These are phyloP conservation scores for Acmispon strigosus DNA, from an alignment of 306 rosid genomes.

Conservation along the genomic window DNA sequence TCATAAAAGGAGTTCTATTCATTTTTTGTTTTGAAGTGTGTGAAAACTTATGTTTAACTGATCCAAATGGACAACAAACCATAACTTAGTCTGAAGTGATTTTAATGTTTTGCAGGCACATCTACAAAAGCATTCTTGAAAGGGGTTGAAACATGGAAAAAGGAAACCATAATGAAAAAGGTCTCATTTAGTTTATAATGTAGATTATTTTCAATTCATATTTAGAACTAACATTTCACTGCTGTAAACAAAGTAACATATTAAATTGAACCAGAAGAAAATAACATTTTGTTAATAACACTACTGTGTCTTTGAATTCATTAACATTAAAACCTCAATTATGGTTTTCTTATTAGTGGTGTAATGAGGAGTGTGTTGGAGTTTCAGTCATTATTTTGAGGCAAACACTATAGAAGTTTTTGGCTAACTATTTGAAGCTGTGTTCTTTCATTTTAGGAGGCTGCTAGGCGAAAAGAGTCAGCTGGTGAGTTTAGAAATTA, in stretches of 20 bases:
- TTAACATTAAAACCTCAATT: background rate
- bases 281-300: background rate
- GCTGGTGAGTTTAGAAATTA: slow-evolving; percentile 43
- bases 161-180: slow-evolving; percentile 79
- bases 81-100: background rate
- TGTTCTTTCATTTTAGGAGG: slow-evolving; percentile 53
- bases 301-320: background rate
- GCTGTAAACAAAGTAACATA: background rate
- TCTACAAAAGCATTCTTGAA: slow-evolving; percentile 81
- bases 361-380: background rate
- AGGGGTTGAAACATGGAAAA: slow-evolving; percentile 89
- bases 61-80: too few relatives aligned
- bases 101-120: slow-evolving; percentile 43
- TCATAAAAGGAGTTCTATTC: too few relatives aligned
- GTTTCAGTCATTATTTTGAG: background rate
- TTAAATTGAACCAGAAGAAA: background rate
- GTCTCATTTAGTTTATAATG: slow-evolving; percentile 14
- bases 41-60: too few relatives aligned
- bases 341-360: background rate
- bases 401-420: background rate
- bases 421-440: slow-evolving; percentile 28
- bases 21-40: too few relatives aligned
- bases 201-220: background rate
- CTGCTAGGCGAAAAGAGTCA: slow-evolving; percentile 42
- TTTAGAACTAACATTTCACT: background rate